phyloP scores from a whole-genome alignment of 495 filamentous ascomycete species.

The Tuber microsphaerosporum region DNA sequence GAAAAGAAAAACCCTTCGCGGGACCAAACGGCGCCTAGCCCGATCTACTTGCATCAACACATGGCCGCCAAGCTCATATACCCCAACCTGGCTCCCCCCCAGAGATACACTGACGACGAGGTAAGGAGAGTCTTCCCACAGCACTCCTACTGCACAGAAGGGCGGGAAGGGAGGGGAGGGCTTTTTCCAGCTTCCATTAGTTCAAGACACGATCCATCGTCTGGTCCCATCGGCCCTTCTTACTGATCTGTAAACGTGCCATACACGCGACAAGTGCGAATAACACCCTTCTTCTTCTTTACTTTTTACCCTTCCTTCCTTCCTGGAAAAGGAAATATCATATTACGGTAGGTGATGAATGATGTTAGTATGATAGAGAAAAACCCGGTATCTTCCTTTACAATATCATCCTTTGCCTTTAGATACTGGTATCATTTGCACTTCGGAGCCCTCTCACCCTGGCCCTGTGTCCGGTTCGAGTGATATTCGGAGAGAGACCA shows the following conservation, averaged over 20 bases:
- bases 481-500: not conserved
- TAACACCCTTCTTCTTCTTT: not conserved
- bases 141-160: not conserved
- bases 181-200: not conserved
- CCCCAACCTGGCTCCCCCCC: not conserved
- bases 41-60: not conserved
- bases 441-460: not conserved
- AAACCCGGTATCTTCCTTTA: not conserved
- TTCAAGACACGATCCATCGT: constrained; percentile 2
- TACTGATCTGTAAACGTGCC: not conserved
- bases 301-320: not conserved
- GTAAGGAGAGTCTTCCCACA: not conserved
- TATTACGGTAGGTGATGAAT: not conserved
- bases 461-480: not conserved
- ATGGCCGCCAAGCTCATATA: constrained; percentile 2
- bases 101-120: not conserved
- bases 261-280: constrained; percentile 4
- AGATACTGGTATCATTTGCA: not conserved
- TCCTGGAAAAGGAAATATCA: not conserved
- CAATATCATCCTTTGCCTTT: not conserved
- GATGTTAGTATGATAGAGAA: not conserved
- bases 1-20: not conserved
- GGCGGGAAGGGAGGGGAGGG: not conserved
- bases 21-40: not conserved
- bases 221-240: not conserved